A percentile compares a stretch with the other conserved stretches of the same genome.
Conservation (phyloP, 352 stramenopile genomes). For the Aphanomyces stellatus region DNA sequence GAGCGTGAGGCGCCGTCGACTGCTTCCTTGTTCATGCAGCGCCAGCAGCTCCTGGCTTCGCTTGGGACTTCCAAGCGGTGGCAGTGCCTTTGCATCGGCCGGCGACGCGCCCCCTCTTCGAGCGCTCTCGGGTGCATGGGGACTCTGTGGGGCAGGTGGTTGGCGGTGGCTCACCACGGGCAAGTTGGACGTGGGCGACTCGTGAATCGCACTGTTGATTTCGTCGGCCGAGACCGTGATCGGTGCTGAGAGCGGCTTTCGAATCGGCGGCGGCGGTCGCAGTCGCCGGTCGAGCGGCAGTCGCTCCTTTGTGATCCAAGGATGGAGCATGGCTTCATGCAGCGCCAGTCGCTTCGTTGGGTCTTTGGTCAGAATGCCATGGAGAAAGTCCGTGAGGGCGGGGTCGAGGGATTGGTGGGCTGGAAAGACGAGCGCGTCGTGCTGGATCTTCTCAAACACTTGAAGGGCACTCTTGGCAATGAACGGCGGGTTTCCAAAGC, state of each 20-base stretch:
- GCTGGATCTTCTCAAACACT: conserved; percentile 86
- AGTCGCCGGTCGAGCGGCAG: conserved; percentile 21
- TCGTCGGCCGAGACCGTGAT: conserved; percentile 74
- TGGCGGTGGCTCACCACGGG: no score
- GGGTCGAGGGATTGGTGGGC: conserved; percentile 40
- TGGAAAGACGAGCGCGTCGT: conserved; percentile 59
- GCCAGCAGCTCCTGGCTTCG: background rate
- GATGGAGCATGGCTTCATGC: conserved; percentile 58
- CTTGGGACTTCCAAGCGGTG: background rate
- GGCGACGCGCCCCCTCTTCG: background rate
- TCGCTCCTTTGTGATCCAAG: conserved; percentile 71
- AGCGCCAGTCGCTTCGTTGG: conserved; percentile 48
- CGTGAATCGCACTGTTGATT: conserved; percentile 60
- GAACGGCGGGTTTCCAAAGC: conserved; percentile 84
- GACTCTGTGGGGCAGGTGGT: background rate
- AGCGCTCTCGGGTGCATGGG: background rate
- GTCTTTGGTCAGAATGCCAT: conserved; percentile 57
- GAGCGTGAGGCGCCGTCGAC: background rate
- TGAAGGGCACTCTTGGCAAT: conserved; percentile 79
- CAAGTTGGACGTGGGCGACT: conserved; percentile 5
- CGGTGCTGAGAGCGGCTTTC: conserved; percentile 20
- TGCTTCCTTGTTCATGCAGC: conserved; percentile 12
- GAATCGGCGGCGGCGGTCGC: conserved; percentile 20
- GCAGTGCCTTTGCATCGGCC: background rate
- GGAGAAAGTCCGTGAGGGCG: conserved; percentile 43